Conservation (phyloP, 1,284 basidiomycete species). For the Heliocybe sulcata region DNA sequence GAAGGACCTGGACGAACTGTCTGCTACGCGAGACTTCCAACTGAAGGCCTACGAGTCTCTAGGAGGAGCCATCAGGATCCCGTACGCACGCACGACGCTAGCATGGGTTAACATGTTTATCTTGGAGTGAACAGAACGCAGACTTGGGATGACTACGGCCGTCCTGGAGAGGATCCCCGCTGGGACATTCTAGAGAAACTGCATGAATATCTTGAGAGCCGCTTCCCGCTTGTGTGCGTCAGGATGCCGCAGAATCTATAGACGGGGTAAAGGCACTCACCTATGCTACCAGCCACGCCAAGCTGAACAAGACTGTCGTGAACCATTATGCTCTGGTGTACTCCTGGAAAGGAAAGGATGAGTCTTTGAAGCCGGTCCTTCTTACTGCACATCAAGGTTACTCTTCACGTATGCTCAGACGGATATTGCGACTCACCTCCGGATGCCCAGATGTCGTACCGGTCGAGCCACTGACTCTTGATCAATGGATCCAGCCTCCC, state of each 20-base stretch:
- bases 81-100: slow-evolving; percentile 20
- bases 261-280: background rate
- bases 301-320: slow-evolving; percentile 30
- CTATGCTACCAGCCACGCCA: slow-evolving; percentile 16
- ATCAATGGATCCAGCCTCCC: slow-evolving; percentile 35
- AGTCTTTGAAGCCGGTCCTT: slow-evolving; percentile 37
- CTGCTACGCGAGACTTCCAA: slow-evolving; percentile 26
- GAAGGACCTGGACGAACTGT: slow-evolving; percentile 24
- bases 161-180: slow-evolving; percentile 39
- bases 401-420: background rate
- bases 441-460: slow-evolving; percentile 29
- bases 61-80: slow-evolving; percentile 35
- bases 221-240: slow-evolving; percentile 42
- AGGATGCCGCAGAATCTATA: background rate
- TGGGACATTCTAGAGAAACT: slow-evolving; percentile 45
- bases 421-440: slow-evolving; percentile 17
- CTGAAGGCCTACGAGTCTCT: slow-evolving; percentile 31
- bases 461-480: slow-evolving; percentile 28
- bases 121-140: slow-evolving; percentile 10
- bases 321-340: slow-evolving; percentile 41
- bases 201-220: slow-evolving; percentile 36
- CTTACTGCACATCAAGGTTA: slow-evolving; percentile 39
- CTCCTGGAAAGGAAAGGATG: slow-evolving; percentile 37
- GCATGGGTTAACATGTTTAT: background rate
- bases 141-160: slow-evolving; percentile 29